Percentiles rank a stretch among this genome's conserved stretches.
These are phyloP conservation scores for Gigaspora rosea DNA, from an alignment of 192 early-diverging fungal species.

Conservation along the genomic window DNA sequence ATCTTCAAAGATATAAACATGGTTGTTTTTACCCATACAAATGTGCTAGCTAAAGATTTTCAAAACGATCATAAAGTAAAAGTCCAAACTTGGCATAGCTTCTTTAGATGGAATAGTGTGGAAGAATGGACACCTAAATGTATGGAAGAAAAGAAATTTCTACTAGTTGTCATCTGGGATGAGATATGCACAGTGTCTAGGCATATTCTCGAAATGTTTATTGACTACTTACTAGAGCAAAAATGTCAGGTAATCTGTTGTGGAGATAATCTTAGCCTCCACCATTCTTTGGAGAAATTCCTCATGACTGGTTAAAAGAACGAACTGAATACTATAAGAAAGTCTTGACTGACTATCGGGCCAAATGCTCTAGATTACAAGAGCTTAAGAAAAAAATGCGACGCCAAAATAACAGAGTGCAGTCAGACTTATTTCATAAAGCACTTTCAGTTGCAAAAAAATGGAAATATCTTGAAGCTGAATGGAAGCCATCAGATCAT, in stretches of 20 bases:
- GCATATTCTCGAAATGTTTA: constrained; percentile 25
- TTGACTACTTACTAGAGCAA: constrained; percentile 25
- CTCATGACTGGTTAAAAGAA: constrained; percentile 24
- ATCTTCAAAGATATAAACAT: constrained; percentile 23
- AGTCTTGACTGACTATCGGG: constrained; percentile 23
- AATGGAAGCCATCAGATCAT: constrained; percentile 17
- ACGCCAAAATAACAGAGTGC: constrained; percentile 10
- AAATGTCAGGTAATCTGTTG: constrained; percentile 30
- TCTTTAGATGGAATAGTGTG: constrained; percentile 17
- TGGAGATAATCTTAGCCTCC: constrained; percentile 10
- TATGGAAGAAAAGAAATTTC: constrained; percentile 28
- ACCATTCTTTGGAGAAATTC: constrained; percentile 27
- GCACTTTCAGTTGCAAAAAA: constrained; percentile 23
- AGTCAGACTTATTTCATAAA: not conserved
- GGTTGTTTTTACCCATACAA: constrained; percentile 13
- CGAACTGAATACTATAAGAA: constrained; percentile 21
- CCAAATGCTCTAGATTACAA: constrained; percentile 9
- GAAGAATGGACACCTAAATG: not conserved
- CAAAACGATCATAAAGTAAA: not conserved
- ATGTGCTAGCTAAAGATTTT: constrained; percentile 9
- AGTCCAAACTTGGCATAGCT: constrained; percentile 27
- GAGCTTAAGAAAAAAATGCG: constrained; percentile 25
- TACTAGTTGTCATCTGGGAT: constrained; percentile 12
- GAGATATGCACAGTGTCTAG: constrained; percentile 19
- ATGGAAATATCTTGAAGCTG: constrained; percentile 12